A percentile compares a stretch with the other conserved stretches of the same genome.
phyloP scores from a whole-genome alignment of 169 alveolate genomes.

The Miamiensis avidus region DNA sequence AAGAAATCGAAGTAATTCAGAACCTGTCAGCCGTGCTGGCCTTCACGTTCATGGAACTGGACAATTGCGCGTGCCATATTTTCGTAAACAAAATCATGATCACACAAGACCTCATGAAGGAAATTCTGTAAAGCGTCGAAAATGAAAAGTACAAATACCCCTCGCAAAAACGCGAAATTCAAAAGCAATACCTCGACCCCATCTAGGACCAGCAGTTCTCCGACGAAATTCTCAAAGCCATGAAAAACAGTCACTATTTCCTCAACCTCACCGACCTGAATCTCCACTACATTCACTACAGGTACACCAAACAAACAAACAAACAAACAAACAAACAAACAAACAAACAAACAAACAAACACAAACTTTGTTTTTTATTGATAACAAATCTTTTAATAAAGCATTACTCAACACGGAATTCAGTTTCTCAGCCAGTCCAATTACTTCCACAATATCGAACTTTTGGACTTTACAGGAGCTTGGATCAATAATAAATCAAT shows the following conservation, averaged over 20 bases:
- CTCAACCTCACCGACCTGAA: background rate
- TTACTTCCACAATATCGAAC: constrained; percentile 3
- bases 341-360: too few species aligned
- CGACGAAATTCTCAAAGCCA: background rate
- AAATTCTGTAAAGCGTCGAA: background rate
- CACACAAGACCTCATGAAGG: background rate
- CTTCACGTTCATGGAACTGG: background rate
- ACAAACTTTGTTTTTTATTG: too few species aligned
- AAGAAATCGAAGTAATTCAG: background rate
- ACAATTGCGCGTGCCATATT: background rate
- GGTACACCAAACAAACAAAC: background rate
- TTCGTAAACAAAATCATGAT: background rate
- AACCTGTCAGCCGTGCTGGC: too few species aligned
- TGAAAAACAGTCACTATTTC: background rate
- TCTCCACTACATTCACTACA: background rate
- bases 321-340: too few species aligned
- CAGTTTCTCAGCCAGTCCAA: background rate
- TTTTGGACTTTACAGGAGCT: background rate
- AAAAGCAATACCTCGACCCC: background rate
- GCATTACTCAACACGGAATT: constrained; percentile 6
- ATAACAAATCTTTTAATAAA: too few species aligned
- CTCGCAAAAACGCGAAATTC: background rate
- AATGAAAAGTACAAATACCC: background rate
- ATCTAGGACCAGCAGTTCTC: background rate
- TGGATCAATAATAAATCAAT: background rate